phyloP scores from a whole-genome alignment of 2,329 filamentous ascomycete species.

The Pseudohalonectria lignicola region DNA sequence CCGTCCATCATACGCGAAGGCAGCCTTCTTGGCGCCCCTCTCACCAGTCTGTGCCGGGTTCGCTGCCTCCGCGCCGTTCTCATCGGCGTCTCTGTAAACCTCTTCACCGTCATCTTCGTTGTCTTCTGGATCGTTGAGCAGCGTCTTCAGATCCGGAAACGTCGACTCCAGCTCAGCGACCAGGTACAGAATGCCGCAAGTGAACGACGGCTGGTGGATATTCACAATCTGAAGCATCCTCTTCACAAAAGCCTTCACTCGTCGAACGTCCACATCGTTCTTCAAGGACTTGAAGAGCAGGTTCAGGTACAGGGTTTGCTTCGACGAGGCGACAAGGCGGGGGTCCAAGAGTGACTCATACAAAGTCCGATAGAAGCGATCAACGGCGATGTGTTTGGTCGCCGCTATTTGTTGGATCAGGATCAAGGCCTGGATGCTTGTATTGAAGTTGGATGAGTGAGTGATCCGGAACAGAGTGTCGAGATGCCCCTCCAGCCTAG shows the following conservation, averaged over 20 bases:
- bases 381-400: conserved; percentile 68
- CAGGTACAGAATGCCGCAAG: conserved; percentile 86
- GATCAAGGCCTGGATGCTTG: conserved; percentile 88
- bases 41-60: conserved; percentile 12
- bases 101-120: conserved; percentile 63
- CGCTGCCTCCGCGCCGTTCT: conserved; percentile 24
- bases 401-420: conserved; percentile 86
- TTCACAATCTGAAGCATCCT: conserved; percentile 78
- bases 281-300: conserved; percentile 81
- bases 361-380: conserved; percentile 88
- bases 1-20: conserved; percentile 61
- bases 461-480: conserved; percentile 93
- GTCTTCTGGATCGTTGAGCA: conserved; percentile 73
- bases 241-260: conserved; percentile 94
- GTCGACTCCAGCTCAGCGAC: conserved; percentile 68
- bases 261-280: conserved; percentile 77
- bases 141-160: conserved; percentile 69
- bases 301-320: conserved; percentile 92
- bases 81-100: conserved; percentile 28
- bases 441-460: conserved; percentile 98
- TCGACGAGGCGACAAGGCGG: conserved; percentile 78
- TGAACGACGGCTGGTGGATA: conserved; percentile 84
- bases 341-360: conserved; percentile 94
- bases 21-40: conserved; percentile 9
- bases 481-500: conserved; percentile 72